Evolutionary conservation across 1,284 basidiomycete genomes (phyloP).

Genomic region (Apiotrichum montevideense): DNA sequence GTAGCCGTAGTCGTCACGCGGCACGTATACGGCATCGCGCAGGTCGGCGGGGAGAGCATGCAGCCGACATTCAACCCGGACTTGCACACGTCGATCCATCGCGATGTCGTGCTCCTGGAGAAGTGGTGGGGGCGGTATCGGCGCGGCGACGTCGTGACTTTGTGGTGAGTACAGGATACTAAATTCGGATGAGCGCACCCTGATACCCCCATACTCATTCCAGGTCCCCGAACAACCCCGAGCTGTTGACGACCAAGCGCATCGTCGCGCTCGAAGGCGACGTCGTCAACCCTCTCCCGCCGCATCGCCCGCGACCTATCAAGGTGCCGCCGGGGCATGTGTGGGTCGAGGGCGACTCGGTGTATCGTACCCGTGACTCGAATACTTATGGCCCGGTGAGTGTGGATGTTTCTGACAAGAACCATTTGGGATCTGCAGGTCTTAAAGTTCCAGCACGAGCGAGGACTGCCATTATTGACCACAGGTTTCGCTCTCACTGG

Average conservation of each 20-base stretch:
- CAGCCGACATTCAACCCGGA: slow-evolving; percentile 51
- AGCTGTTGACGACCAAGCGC: slow-evolving; percentile 51
- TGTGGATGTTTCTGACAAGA: too few relatives aligned
- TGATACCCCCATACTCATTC: too few relatives aligned
- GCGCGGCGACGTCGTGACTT: slow-evolving; percentile 52
- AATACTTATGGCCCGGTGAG: slow-evolving; percentile 52
- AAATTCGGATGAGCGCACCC: too few relatives aligned
- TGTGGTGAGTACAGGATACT: slow-evolving; percentile 37
- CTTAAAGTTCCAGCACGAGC: not conserved
- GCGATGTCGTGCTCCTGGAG: slow-evolving; percentile 52
- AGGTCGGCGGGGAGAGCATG: slow-evolving; percentile 49
- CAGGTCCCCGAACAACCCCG: slow-evolving; percentile 50
- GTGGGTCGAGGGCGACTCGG: slow-evolving; percentile 55
- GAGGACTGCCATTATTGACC: too few relatives aligned
- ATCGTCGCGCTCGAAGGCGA: slow-evolving; percentile 53
- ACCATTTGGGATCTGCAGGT: too few relatives aligned
- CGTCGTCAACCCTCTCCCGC: slow-evolving; percentile 46
- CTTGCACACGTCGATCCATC: slow-evolving; percentile 34
- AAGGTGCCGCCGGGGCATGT: slow-evolving; percentile 47
- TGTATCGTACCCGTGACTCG: slow-evolving; percentile 48
- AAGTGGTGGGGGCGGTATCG: slow-evolving; percentile 40
- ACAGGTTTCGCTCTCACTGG: slow-evolving; percentile 47
- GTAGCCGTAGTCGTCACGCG: slow-evolving; percentile 50
- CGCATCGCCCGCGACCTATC: slow-evolving; percentile 41
- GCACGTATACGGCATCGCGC: slow-evolving; percentile 49